phyloP scores from a whole-genome alignment of 257 asterid genomes.

The Nicotiana paniculata region DNA sequence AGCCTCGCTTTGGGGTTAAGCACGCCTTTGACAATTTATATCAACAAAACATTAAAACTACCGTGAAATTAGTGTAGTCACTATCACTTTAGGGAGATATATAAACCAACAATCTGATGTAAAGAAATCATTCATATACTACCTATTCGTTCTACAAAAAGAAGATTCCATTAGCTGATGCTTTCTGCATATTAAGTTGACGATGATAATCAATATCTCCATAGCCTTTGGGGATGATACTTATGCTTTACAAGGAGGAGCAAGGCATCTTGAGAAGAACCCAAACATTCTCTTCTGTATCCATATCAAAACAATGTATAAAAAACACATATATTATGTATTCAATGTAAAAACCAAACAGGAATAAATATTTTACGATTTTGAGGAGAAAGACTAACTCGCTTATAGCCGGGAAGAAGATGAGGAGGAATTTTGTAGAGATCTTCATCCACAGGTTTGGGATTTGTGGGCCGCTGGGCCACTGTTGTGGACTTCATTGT shows the following conservation, averaged over 20 bases:
- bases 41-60: background rate
- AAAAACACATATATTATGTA: background rate
- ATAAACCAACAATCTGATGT: background rate
- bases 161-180: background rate
- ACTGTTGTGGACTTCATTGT: constrained; percentile 20
- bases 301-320: background rate
- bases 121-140: background rate
- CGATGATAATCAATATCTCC: background rate
- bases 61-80: background rate
- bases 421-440: constrained; percentile 80
- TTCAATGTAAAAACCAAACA: background rate
- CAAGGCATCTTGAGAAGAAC: constrained; percentile 83
- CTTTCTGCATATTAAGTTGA: background rate
- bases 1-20: too few relatives aligned
- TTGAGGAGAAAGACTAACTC: constrained; percentile 25
- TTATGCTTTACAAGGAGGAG: constrained; percentile 69
- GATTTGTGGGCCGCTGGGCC: constrained; percentile 5
- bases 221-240: background rate
- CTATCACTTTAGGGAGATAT: background rate
- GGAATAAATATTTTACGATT: too few relatives aligned
- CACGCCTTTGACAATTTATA: background rate
- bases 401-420: constrained; percentile 45
- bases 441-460: constrained; percentile 90
- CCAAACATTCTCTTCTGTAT: constrained; percentile 80
- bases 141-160: background rate